Evolutionary conservation across 2,329 filamentous ascomycete genomes (phyloP), one percentile per base, ranked within the genome.

Genomic region (Clonostachys rosea): DNA sequence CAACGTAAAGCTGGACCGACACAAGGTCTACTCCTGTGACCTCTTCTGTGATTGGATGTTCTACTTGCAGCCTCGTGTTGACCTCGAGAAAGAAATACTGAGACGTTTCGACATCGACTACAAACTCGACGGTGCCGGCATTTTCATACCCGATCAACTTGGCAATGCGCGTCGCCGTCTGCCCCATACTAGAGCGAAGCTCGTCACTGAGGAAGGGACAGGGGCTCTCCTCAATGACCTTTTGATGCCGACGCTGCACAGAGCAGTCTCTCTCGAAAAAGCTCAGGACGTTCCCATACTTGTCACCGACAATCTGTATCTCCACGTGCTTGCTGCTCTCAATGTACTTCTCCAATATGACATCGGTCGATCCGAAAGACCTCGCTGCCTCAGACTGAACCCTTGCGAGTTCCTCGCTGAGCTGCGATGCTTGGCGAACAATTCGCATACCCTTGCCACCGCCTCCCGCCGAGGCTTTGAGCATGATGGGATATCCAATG

Each of bases 281-380:
- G 10, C 94, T 99, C 65, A 99, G 96, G 75, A 97, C 97, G 82
- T 99, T 96, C 64, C 95, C 94, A 67, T 99, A 99, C 78, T 99
- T 91, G 75, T 99, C 95, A 54, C 94, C 95, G 46, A 99, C 79
- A 55, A 99, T 77, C 74, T 99, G 94, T 49, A 99, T 94, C 71
- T 99, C 94, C 73, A 99, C 76, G 79, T 99, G 94, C 57, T 94
- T 81, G 40, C 94, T 94, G 65, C 95, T 96, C 58, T 92, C 94
- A 43, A 94, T 94, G 53, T 99, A 78, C 83, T 99, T 96, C 46
- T 71, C 68, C 94, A 99, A 99, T 74, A 99, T 95, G 80, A 99
- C 99, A 70, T 99, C 99, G 57, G 94, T 94, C 30, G 94, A 99
- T 43, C 94, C 94, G 11, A 94, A 94, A 56, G 99, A 97, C 70